Evolutionary conservation across 495 filamentous ascomycete genomes (phyloP).

Genomic region (Aspergillus wentii): DNA sequence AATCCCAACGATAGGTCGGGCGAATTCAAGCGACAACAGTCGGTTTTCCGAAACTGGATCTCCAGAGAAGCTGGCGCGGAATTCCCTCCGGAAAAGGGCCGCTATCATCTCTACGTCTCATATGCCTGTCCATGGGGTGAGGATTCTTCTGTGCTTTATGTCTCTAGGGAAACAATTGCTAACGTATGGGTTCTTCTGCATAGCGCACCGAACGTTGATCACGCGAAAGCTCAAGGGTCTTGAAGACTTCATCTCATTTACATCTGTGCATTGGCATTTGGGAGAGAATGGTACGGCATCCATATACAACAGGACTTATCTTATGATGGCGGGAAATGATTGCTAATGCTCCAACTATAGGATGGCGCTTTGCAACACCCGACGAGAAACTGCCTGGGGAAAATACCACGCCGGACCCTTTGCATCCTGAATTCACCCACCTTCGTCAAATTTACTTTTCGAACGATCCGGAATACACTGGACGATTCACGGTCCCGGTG

Average conservation of each 20-base stretch:
- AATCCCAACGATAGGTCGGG: conserved; percentile 65
- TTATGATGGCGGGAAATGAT: too few species aligned
- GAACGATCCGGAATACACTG: conserved; percentile 53
- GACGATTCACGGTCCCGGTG: conserved; percentile 58
- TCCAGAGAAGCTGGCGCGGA: conserved; percentile 56
- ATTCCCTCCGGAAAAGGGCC: conserved; percentile 62
- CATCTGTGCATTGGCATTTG: conserved; percentile 66
- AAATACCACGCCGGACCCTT: conserved; percentile 46
- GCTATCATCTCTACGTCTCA: conserved; percentile 69
- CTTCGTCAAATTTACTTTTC: conserved; percentile 58
- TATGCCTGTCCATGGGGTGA: conserved; percentile 70
- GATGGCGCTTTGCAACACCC: conserved; percentile 75
- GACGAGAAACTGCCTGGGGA: conserved; percentile 59
- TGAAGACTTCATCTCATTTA: conserved; percentile 60
- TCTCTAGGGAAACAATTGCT: neutral
- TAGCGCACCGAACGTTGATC: conserved; percentile 63
- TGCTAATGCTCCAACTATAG: too few species aligned
- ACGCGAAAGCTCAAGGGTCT: conserved; percentile 63
- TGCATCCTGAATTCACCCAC: conserved; percentile 50
- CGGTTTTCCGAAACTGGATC: conserved; percentile 68
- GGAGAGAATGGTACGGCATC: conserved; percentile 46
- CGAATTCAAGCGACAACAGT: conserved; percentile 81
- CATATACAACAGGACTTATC: too few species aligned
- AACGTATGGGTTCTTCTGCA: neutral
- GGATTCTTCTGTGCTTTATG: conserved; percentile 6